phyloP scores from a whole-genome alignment of 495 filamentous ascomycete genomes.

The Glonium stellatum region DNA sequence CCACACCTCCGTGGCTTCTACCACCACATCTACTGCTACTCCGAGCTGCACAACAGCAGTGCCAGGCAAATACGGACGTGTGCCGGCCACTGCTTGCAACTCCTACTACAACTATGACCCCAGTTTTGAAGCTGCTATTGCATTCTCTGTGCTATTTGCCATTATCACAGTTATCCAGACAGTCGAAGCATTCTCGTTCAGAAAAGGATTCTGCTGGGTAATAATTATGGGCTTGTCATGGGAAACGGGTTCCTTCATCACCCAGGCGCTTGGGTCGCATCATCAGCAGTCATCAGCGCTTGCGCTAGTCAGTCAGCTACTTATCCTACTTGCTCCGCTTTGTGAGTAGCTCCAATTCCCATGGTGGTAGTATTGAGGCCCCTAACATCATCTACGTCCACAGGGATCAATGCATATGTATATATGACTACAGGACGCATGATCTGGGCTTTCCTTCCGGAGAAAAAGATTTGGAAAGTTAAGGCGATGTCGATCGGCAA shows the following conservation, averaged over 20 bases:
- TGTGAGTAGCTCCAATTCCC: slow-evolving; percentile 24
- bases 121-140: slow-evolving; percentile 18
- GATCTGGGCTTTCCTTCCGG: slow-evolving; percentile 49
- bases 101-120: slow-evolving; percentile 18
- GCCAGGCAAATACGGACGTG: slow-evolving; percentile 26
- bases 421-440: slow-evolving; percentile 63
- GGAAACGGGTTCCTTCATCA: slow-evolving; percentile 42
- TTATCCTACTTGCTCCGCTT: slow-evolving; percentile 44
- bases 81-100: slow-evolving; percentile 26
- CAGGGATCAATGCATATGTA: slow-evolving; percentile 57
- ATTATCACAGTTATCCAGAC: slow-evolving; percentile 24
- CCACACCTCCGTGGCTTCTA: neutral
- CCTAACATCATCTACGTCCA: neutral
- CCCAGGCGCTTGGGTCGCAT: slow-evolving; percentile 34
- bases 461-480: slow-evolving; percentile 43
- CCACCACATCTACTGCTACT: slow-evolving; percentile 15
- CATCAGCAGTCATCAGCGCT: slow-evolving; percentile 36
- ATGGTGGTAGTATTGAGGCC: neutral
- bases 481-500: slow-evolving; percentile 44
- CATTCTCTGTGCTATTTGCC: slow-evolving; percentile 26
- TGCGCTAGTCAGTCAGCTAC: slow-evolving; percentile 31
- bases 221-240: slow-evolving; percentile 43
- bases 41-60: slow-evolving; percentile 19
- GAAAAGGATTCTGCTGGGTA: slow-evolving; percentile 42
- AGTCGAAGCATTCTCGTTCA: slow-evolving; percentile 17